Base-by-base conservation (phyloP, 768 basidiomycete genomes). In the Epithele typhae region DNA sequence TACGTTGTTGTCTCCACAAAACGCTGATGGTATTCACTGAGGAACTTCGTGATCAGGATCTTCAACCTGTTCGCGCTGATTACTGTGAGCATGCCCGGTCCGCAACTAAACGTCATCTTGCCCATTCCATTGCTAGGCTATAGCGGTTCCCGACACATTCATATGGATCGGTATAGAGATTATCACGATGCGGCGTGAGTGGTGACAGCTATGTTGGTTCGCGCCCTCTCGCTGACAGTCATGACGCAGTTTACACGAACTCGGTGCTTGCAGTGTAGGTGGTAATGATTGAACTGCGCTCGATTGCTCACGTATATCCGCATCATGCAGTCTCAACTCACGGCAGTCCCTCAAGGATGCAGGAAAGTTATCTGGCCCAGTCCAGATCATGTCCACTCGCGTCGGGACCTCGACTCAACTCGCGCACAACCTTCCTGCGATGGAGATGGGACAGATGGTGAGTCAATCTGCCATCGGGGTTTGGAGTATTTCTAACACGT, bases 181-280 rank as follows among this genome's bases (percentile, higher is more conserved):
- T 10, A 17, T 42, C 12, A 22, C 25, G 7, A 14, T 42, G 4
- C 7, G 40, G 12, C 27, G 40, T 42, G 4, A 30, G 40, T 18
- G n/a, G 15, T 17, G 9, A 3, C 9, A 30, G 40, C n/a, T 24
- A 7, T 18, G 3, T 17, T 8, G 18, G 14, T 30, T 19, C 25
- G 25, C 40, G 8, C 14, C n/a, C 22, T 27, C 22, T 4, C 8
- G 15, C 25, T 22, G 12, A 11, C 21, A 3, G 15, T n/a, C 30
- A 19, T 30, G 18, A 8, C n/a, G 15, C 25, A 42, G 40, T 42
- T 15, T 42, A 42, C 40, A 30, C 40, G n/a, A 42, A 42, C 40
- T 42, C 40, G 5, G 40, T 42, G 6, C 40, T 42, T 4, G 40
- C 40, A 9, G 15, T 33, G 40, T 42, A 18, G 8, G 40, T 30